phyloP scores from a whole-genome alignment of 176 grass and related monocot genomes.

The Avena eriantha region DNA sequence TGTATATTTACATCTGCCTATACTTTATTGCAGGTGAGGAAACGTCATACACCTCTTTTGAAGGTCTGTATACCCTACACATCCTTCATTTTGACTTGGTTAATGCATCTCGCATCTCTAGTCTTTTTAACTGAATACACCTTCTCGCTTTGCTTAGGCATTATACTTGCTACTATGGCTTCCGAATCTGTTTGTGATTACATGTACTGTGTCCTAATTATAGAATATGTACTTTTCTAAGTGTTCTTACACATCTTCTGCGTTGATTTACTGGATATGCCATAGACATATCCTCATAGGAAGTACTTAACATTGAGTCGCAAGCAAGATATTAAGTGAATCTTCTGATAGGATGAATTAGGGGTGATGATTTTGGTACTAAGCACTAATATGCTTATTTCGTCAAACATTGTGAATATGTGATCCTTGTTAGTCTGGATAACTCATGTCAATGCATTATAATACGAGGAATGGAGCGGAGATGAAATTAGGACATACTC shows the following conservation, averaged over 20 bases:
- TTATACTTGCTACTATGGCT: neutral
- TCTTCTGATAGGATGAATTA: neutral
- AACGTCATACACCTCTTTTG: constrained; percentile 85
- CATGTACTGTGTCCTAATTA: neutral
- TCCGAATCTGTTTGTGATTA: neutral
- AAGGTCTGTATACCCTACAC: constrained; percentile 63
- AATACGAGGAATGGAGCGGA: neutral
- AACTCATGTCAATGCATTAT: constrained; percentile 14
- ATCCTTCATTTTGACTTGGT: constrained; percentile 24
- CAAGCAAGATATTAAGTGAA: constrained; percentile 24
- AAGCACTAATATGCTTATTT: neutral
- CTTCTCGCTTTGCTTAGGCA: neutral
- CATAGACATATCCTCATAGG: constrained; percentile 7
- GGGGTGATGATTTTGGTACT: constrained; percentile 12
- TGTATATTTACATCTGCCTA: constrained; percentile 34
- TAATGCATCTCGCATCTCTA: constrained; percentile 6
- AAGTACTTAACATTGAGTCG: constrained; percentile 34
- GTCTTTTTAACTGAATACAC: neutral
- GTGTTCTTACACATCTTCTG: neutral
- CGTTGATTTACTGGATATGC: neutral
- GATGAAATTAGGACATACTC: neutral
- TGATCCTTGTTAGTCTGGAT: neutral
- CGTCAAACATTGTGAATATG: too few relatives aligned
- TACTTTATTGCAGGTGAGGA: constrained; percentile 66
- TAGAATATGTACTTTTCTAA: constrained; percentile 7